Evolutionary conservation across 2,329 filamentous ascomycete genomes (phyloP).

Genomic region (Aspergillus ochraceoroseus): DNA sequence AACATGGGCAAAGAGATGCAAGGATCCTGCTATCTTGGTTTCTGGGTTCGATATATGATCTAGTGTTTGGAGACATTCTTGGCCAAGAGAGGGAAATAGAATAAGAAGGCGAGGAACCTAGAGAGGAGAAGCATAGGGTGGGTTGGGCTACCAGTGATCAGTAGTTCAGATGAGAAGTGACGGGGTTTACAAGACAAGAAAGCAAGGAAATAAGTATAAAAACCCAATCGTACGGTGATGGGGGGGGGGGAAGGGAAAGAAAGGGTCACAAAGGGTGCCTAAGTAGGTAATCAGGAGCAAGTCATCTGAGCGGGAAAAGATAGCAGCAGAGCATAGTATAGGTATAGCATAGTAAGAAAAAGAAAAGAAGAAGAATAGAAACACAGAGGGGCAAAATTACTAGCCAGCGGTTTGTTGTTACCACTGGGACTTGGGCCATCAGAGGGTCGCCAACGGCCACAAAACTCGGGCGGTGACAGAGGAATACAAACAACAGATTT

Average conservation of each 20-base stretch:
- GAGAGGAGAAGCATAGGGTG: not conserved
- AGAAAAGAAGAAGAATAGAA: constrained; percentile 7
- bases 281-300: constrained; percentile 11
- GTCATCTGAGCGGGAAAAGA: constrained; percentile 11
- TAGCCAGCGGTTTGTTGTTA: too few species aligned
- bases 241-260: not conserved
- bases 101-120: not conserved
- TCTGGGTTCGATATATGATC: not conserved
- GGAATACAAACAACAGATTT: too few species aligned
- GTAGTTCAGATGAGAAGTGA: not conserved
- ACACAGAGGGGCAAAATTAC: constrained; percentile 3
- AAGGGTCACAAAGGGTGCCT: constrained; percentile 3
- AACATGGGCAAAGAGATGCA: not conserved
- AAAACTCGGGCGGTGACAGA: too few species aligned
- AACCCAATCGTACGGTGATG: not conserved
- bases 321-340: constrained; percentile 5
- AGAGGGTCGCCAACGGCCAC: constrained; percentile 1
- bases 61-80: not conserved
- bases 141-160: not conserved
- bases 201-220: not conserved
- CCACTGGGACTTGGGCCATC: too few species aligned
- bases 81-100: not conserved
- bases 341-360: constrained; percentile 2
- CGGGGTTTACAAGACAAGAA: not conserved
- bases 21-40: not conserved